Conservation (phyloP, 208 protist species). For the Novymonas esmeraldas region DNA sequence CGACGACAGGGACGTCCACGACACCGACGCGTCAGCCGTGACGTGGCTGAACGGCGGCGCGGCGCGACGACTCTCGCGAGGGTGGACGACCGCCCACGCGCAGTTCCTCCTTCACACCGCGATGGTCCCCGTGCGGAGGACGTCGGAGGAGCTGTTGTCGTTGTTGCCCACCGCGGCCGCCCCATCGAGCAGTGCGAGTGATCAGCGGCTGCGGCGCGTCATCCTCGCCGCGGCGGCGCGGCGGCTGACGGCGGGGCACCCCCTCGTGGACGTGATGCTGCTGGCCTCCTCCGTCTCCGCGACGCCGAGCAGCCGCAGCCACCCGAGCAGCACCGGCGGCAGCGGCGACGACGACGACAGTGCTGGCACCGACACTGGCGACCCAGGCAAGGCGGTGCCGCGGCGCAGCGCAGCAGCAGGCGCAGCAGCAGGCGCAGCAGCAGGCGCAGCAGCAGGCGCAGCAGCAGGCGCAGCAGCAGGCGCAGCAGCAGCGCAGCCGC, state of each 20-base stretch:
- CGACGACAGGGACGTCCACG: too few species aligned
- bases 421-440: too few species aligned
- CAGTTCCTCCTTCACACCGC: slow-evolving; percentile 13
- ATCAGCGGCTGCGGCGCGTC: slow-evolving; percentile 1
- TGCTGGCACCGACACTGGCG: too few species aligned
- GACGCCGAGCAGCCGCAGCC: not conserved
- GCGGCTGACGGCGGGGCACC: slow-evolving; percentile 3
- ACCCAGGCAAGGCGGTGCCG: too few species aligned
- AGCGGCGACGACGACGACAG: too few species aligned
- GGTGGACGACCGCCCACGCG: slow-evolving; percentile 28
- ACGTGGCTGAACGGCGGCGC: slow-evolving; percentile 22
- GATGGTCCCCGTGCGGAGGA: not conserved
- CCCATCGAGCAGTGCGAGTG: not conserved
- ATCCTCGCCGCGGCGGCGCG: not conserved
- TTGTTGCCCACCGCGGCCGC: not conserved
- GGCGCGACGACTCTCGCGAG: slow-evolving; percentile 6
- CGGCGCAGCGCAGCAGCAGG: too few species aligned
- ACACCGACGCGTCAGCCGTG: not conserved
- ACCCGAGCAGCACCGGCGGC: too few species aligned
- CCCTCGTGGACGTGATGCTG: slow-evolving; percentile 15
- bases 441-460: too few species aligned
- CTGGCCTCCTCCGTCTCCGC: slow-evolving; percentile 1
- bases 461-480: not conserved
- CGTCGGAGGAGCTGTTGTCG: not conserved
- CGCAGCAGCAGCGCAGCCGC: not conserved